These are phyloP conservation scores for Picochlorum costavermella DNA, from an alignment of 139 green algal species.

Conservation along the genomic window DNA sequence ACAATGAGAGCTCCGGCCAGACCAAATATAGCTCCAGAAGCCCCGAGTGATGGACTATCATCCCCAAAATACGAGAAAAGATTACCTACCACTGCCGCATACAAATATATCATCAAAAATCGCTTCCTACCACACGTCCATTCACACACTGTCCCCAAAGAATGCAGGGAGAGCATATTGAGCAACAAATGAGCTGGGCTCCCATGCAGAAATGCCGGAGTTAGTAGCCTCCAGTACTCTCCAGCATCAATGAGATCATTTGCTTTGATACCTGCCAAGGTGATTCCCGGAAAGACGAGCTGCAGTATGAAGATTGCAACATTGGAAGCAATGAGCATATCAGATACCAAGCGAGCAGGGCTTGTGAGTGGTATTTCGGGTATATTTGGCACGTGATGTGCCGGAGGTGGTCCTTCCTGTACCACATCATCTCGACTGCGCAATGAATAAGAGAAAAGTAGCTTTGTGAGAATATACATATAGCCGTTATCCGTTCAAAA, in stretches of 20 bases:
- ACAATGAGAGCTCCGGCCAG: constrained; percentile 1
- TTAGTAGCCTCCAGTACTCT: constrained; percentile 66
- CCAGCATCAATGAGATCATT: constrained; percentile 58
- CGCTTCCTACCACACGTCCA: constrained; percentile 17
- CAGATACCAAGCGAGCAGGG: not conserved
- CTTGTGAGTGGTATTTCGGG: no score
- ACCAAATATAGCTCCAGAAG: constrained; percentile 24
- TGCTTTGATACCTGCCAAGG: constrained; percentile 34
- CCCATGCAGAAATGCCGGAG: constrained; percentile 62
- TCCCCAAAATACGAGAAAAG: constrained; percentile 25
- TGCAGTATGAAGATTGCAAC: not conserved
- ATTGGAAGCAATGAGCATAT: not conserved
- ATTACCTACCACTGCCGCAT: constrained; percentile 32
- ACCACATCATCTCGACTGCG: no score
- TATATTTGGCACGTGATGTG: no score
- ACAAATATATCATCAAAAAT: constrained; percentile 35
- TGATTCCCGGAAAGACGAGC: not conserved
- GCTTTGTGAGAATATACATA: no score
- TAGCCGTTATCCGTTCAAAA: no score
- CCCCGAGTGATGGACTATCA: constrained; percentile 19
- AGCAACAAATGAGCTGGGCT: constrained; percentile 52
- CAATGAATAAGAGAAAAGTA: no score
- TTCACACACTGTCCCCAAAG: constrained; percentile 30
- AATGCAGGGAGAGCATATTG: constrained; percentile 33
- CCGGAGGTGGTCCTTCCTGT: no score